phyloP scores from a whole-genome alignment of 768 basidiomycete genomes.

The Kwoniella dejecticola region DNA sequence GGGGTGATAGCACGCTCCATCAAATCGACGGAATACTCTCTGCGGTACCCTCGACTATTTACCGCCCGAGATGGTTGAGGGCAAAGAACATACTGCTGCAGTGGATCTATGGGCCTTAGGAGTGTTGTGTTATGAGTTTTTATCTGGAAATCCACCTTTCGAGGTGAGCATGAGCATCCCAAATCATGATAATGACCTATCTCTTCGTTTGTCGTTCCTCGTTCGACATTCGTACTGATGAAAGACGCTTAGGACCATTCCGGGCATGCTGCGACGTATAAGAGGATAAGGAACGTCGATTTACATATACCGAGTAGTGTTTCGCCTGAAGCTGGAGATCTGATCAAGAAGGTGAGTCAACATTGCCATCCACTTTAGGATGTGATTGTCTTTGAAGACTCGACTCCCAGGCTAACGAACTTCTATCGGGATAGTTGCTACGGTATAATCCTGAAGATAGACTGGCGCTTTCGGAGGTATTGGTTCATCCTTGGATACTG shows the following conservation, averaged over 20 bases:
- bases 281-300: constrained; percentile 69
- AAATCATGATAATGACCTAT: no score
- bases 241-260: constrained; percentile 26
- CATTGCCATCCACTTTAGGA: neutral
- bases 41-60: constrained; percentile 97
- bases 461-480: constrained; percentile 71
- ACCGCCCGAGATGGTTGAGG: constrained; percentile 98
- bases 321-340: constrained; percentile 67
- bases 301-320: constrained; percentile 66
- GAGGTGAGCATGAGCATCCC: constrained; percentile 62
- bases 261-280: constrained; percentile 72
- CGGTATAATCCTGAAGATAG: constrained; percentile 74
- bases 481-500: constrained; percentile 81
- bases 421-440: no score
- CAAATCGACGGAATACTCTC: constrained; percentile 78
- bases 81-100: constrained; percentile 80
- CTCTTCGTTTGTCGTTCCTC: no score
- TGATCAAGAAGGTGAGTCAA: constrained; percentile 64
- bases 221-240: neutral
- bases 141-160: constrained; percentile 80
- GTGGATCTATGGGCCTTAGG: constrained; percentile 97
- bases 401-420: no score
- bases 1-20: constrained; percentile 74
- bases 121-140: constrained; percentile 93
- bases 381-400: no score